Base-by-base conservation (phyloP, 2,329 filamentous ascomycete species). In the Emergomyces pasteurianus region DNA sequence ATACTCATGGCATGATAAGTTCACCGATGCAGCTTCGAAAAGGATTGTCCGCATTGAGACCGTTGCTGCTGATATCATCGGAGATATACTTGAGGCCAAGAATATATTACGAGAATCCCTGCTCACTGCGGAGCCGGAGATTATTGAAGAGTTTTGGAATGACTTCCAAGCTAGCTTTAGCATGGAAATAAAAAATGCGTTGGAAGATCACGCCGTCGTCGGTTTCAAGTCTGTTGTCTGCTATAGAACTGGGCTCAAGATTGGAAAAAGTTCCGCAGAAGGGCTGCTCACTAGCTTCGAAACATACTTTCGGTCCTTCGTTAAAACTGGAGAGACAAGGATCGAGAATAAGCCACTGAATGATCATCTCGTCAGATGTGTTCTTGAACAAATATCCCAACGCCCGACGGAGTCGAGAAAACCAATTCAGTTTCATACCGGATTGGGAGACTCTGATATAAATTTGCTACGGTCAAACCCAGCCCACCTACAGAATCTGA, bases 191-290 rank as follows among this genome's bases (percentile, higher is more conserved):
- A 69, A 75, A 12, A 72, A 78, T 1, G 80, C 83, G 2, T 78
- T 91, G 31, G 75, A 78, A 0, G 86, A 94, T 68, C 75, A 82
- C 0, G 80, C 86, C 21, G 85, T 95, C 1, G 88, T 84, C 1
- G 90, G 83, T 1, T 95, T 95, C 80, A 94, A 95, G 72, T 89
- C 86, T 0, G 84, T 92, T 56, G 83, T 95, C 60, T 92, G 89
- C 74, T 94, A 94, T 71, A 82, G 89, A 16, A 89, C 86, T 0
- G 90, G 90, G 0, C 77, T 92, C 6, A 81, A 83, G 46, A 78
- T 92, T 18, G 75, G 81, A n/a, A 69, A 79, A 8, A 75, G 80
- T 59, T 71, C 78, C 0, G 75, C 78, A 1, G 76, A 76, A 12
- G 69, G 75, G 28, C 74, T 74, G 1, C n/a, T 61, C 12, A n/a